Evolutionary conservation across 2,329 filamentous ascomycete species (phyloP).

Genomic region (Lasiodiplodia citricola): DNA sequence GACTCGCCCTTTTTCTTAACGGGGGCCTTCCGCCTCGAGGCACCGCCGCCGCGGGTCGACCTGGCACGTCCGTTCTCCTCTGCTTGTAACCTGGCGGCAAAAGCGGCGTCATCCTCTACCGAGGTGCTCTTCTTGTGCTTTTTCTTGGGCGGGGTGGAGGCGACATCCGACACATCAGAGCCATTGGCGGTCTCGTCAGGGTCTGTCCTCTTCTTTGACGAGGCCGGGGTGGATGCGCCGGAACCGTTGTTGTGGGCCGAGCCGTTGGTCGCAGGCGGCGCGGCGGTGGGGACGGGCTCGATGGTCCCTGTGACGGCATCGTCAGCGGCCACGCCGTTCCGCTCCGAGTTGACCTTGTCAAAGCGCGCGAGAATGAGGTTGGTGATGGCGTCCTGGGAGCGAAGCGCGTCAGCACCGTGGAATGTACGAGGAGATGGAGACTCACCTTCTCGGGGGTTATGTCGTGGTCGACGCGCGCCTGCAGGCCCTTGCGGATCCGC

Average conservation of each 20-base stretch:
- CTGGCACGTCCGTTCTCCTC: conserved; percentile 82
- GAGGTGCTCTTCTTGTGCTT: conserved; percentile 71
- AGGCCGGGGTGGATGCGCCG: conserved; percentile 21
- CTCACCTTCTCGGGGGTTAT: conserved; percentile 66
- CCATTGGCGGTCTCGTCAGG: conserved; percentile 39
- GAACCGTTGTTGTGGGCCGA: conserved; percentile 35
- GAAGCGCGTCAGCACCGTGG: background rate
- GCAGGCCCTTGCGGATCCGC: conserved; percentile 67
- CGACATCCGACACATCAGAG: conserved; percentile 49
- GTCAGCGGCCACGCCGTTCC: conserved; percentile 29
- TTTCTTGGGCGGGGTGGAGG: conserved; percentile 52
- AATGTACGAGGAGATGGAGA: background rate
- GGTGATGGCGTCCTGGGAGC: conserved; percentile 49
- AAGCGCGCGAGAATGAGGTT: conserved; percentile 56
- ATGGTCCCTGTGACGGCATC: conserved; percentile 46
- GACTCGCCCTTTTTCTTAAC: conserved; percentile 66
- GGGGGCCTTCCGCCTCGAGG: conserved; percentile 59
- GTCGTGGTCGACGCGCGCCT: conserved; percentile 65
- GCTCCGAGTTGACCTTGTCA: conserved; percentile 51
- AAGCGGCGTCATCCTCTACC: conserved; percentile 81
- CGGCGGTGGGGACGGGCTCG: conserved; percentile 45
- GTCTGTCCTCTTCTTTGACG: conserved; percentile 49
- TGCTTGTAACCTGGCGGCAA: conserved; percentile 87
- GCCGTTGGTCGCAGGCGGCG: conserved; percentile 34
- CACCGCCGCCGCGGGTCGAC: conserved; percentile 74